A percentile compares a stretch with the other conserved stretches of the same genome.
Evolutionary conservation across 2,329 filamentous ascomycete genomes (phyloP).

Genomic region (Drechmeria coniospora): DNA sequence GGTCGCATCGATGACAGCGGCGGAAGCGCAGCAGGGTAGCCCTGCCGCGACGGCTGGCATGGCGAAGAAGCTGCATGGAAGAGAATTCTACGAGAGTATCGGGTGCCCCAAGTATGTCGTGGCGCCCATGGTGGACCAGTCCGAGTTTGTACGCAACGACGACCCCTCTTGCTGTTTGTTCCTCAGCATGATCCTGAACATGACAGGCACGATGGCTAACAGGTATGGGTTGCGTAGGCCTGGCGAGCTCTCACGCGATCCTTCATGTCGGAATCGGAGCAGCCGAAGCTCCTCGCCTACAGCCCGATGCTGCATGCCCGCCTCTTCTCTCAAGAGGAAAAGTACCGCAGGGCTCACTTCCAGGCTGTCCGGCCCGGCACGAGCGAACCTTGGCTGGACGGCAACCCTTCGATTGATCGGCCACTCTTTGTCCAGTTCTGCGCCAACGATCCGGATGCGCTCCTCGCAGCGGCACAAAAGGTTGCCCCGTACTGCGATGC

Average conservation of each 20-base stretch:
- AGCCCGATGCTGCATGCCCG: constrained; percentile 94
- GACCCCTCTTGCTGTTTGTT: not conserved
- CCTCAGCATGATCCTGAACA: no score
- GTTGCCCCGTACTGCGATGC: constrained; percentile 86
- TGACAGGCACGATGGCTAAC: no score
- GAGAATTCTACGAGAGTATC: constrained; percentile 89
- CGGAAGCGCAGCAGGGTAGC: constrained; percentile 6
- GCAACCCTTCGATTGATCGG: constrained; percentile 69
- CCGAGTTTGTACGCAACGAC: constrained; percentile 64
- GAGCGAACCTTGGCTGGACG: constrained; percentile 54
- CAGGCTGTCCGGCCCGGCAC: constrained; percentile 39
- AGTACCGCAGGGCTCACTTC: constrained; percentile 69
- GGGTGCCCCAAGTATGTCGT: constrained; percentile 82
- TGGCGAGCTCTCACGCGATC: constrained; percentile 95
- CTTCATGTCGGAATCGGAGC: constrained; percentile 56
- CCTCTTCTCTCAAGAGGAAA: constrained; percentile 61
- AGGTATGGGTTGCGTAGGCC: constrained; percentile 40
- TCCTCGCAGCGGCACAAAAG: constrained; percentile 62
- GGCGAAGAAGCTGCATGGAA: constrained; percentile 58
- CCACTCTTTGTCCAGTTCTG: constrained; percentile 96
- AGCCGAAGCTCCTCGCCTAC: constrained; percentile 63
- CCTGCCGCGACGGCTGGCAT: constrained; percentile 8
- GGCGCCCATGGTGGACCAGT: constrained; percentile 97
- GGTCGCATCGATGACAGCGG: constrained; percentile 17
- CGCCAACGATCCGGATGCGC: constrained; percentile 67